phyloP scores from a whole-genome alignment of 345 rosid genomes.

The thale cress (Arabidopsis thaliana) region TAIR10.1 NC_003076.8:22123501-22124000 shows the following conservation, averaged over 20 bases:
- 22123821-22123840: not conserved
- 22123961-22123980: not conserved
- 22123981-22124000: slow-evolving; percentile 7
- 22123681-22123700: slow-evolving; percentile 28
- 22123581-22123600: slow-evolving; percentile 33
- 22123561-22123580: slow-evolving; percentile 1
- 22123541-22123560: slow-evolving; percentile 33
- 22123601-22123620: slow-evolving; percentile 13
- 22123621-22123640: slow-evolving; percentile 25
- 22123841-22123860: not conserved
- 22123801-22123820: not conserved
- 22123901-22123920: not conserved
- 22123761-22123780: not conserved
- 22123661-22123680: slow-evolving; percentile 43
- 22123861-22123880: not conserved
- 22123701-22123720: slow-evolving; percentile 39
- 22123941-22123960: not conserved
- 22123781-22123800: slow-evolving; percentile 1
- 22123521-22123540: slow-evolving; percentile 38
- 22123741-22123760: slow-evolving; percentile 28
- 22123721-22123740: slow-evolving; percentile 3
- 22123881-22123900: not conserved
- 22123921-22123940: not conserved
- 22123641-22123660: slow-evolving; percentile 37
- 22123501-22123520: slow-evolving; percentile 24